Base-by-base conservation (phyloP, 1,284 basidiomycete species). In the Ustilago crameri region DNA sequence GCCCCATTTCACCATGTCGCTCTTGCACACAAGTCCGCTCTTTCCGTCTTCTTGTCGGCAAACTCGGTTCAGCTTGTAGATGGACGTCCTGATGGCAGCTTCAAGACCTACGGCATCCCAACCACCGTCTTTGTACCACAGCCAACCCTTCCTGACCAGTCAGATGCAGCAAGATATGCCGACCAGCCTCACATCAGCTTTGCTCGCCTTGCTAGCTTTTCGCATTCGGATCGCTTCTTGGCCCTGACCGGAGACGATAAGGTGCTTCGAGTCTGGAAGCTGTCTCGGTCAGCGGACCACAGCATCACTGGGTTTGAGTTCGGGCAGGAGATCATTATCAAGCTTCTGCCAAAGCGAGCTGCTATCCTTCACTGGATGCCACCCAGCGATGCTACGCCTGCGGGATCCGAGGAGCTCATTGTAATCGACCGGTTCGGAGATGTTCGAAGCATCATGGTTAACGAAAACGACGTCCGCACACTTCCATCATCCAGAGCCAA, bases 241-340 rank as follows among this genome's bases (percentile, higher is more conserved):
- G 79, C 78, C 7, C 53, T 79, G 12, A 76, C 76, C 4, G 78
- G 78, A 24, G 79, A 81, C 66, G 79, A 81, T 69, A 81, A 81
- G 56, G 63, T 69, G 37, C 53, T 81, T 40, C 75, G 76, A 23
- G 74, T 81, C 7, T 81, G 75, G 74, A 61, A 67, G 51, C 53
- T 60, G 22, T 27, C 51, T 32, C 40, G 52, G 4, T 43, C 51
- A 0, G 38, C 52, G 8, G 56, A 57, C 14, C 30, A 44, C 2
- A 10, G 22, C 42, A 58, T 62, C 47, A 34, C 41, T 5, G 63
- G 62, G 2, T 68, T 75, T 9, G 55, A 55, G 18, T 60, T 60
- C 17, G 77, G 74, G 27, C 49, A 67, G 9, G 74, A 78, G 58
- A 70, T 78, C 24, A 43, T 79, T 10, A 49, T 73, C 35, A 74